phyloP scores from a whole-genome alignment of 202 grass and related monocot genomes.

The Setaria viridis region DNA sequence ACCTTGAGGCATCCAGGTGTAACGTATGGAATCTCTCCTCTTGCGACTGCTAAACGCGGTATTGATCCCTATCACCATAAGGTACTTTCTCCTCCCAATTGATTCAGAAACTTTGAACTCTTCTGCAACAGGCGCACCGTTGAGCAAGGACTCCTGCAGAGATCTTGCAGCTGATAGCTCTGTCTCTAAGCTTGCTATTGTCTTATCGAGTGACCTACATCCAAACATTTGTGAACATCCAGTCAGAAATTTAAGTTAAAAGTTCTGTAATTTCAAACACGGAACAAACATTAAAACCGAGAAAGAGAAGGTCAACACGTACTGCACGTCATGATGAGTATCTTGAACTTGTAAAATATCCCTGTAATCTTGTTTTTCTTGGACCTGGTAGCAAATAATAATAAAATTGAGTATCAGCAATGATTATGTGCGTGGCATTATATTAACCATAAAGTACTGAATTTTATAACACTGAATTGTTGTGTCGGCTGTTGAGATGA shows the following conservation, averaged over 20 bases:
- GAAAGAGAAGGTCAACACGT: constrained; percentile 37
- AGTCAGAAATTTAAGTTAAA: constrained; percentile 14
- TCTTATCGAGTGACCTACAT: constrained; percentile 84
- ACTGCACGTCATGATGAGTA: constrained; percentile 70
- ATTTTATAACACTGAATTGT: background rate
- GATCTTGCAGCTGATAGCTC: constrained; percentile 82
- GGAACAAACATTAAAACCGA: constrained; percentile 34
- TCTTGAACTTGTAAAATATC: constrained; percentile 62
- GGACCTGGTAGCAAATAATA: constrained; percentile 53
- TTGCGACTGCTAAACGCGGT: constrained; percentile 97
- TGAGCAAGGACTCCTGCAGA: constrained; percentile 84
- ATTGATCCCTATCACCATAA: constrained; percentile 96
- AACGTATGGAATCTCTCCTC: constrained; percentile 94
- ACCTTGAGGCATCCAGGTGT: constrained; percentile 99
- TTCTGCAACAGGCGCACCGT: constrained; percentile 81
- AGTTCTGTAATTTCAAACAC: background rate
- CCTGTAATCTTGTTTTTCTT: constrained; percentile 56
- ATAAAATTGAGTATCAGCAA: constrained; percentile 6
- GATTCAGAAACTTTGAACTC: constrained; percentile 69
- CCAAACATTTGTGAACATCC: background rate
- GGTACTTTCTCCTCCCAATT: constrained; percentile 66
- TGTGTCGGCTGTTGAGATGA: background rate
- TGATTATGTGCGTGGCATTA: background rate
- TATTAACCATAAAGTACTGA: background rate
- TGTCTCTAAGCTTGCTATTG: constrained; percentile 91